Evolutionary conservation across 306 rosid genomes (phyloP).

Genomic region (Fagus crenata): DNA sequence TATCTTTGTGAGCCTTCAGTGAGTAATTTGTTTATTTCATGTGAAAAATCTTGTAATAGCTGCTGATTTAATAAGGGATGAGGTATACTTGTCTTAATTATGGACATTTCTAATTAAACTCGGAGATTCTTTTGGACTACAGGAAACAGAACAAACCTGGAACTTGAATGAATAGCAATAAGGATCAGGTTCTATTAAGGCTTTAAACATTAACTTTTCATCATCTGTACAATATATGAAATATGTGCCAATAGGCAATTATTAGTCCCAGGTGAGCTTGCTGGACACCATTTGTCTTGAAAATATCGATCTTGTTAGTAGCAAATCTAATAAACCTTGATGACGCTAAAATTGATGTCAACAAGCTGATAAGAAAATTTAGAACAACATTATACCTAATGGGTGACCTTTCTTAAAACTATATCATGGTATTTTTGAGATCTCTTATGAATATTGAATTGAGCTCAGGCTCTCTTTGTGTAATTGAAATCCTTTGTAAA

Average conservation of each 20-base stretch:
- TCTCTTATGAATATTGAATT: background rate
- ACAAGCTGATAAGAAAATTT: background rate
- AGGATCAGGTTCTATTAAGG: background rate
- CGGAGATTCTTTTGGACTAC: background rate
- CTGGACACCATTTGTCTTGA: background rate
- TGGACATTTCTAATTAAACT: background rate
- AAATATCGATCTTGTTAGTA: background rate
- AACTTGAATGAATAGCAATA: background rate
- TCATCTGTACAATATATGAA: background rate
- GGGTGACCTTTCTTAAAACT: background rate
- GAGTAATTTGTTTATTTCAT: conserved; percentile 43
- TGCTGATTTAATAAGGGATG: background rate
- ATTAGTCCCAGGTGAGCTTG: background rate
- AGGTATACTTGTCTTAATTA: background rate
- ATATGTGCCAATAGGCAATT: background rate
- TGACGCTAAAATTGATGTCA: background rate
- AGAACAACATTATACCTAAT: background rate
- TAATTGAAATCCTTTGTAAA: background rate
- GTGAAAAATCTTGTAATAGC: background rate
- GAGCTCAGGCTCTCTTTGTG: background rate
- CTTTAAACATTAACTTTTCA: background rate
- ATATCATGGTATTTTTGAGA: background rate
- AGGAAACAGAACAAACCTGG: background rate
- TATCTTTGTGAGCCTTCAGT: conserved; percentile 73
- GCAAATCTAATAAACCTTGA: background rate